phyloP scores from a whole-genome alignment of 768 basidiomycete species.

The Calocera cornea region DNA sequence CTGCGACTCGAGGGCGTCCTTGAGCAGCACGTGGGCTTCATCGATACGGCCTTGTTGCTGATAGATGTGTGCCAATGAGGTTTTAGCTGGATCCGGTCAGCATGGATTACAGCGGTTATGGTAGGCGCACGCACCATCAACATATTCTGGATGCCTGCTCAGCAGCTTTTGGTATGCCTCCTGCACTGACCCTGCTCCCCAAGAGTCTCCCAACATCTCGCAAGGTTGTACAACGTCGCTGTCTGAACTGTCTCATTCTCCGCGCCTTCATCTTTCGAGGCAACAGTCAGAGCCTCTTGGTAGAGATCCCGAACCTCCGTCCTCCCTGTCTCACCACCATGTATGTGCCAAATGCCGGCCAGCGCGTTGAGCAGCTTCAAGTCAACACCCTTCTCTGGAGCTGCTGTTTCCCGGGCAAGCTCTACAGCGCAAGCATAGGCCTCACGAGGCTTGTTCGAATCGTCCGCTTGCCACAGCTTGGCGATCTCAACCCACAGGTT shows the following conservation, averaged over 20 bases:
- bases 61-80: slow-evolving; percentile 78
- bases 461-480: slow-evolving; percentile 74
- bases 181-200: slow-evolving; percentile 53
- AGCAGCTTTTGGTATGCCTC: slow-evolving; percentile 82
- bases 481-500: slow-evolving; percentile 89
- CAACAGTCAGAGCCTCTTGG: slow-evolving; percentile 52
- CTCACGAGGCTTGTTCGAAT: slow-evolving; percentile 53
- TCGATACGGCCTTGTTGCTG: slow-evolving; percentile 53
- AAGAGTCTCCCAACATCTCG: slow-evolving; percentile 76
- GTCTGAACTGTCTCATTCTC: slow-evolving; percentile 61
- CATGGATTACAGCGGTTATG: background rate
- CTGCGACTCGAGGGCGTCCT: slow-evolving; percentile 74
- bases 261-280: slow-evolving; percentile 32
- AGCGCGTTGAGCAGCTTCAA: slow-evolving; percentile 71
- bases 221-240: slow-evolving; percentile 81
- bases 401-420: slow-evolving; percentile 39
- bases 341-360: slow-evolving; percentile 58
- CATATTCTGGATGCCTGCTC: slow-evolving; percentile 85
- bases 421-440: slow-evolving; percentile 62
- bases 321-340: slow-evolving; percentile 32
- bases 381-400: slow-evolving; percentile 31
- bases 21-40: slow-evolving; percentile 77
- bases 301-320: slow-evolving; percentile 49
- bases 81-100: slow-evolving; percentile 51
- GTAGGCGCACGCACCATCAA: slow-evolving; percentile 56